Conservation (phyloP, 768 basidiomycete species). For the Sporobolomyces pararoseus region DNA sequence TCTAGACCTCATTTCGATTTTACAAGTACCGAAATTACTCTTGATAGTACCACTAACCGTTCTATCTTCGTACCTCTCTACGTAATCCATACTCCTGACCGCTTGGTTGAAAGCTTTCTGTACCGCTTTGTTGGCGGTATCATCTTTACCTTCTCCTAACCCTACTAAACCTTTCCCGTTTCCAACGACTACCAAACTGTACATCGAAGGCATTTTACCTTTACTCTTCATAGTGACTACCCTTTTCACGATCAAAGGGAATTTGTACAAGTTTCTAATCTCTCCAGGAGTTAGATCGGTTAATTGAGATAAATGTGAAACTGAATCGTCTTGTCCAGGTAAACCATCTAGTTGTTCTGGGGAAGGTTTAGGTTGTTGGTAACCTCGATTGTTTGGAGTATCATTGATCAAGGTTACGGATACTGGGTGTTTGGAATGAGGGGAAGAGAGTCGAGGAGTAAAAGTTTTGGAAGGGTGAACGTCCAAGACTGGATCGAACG, state of each 20-base stretch:
- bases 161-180: constrained; percentile 80
- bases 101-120: constrained; percentile 65
- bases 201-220: constrained; percentile 71
- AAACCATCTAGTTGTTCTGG: constrained; percentile 33
- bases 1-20: constrained; percentile 64
- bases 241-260: constrained; percentile 51
- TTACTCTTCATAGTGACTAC: constrained; percentile 90
- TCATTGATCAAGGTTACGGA: constrained; percentile 30
- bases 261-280: constrained; percentile 49
- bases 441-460: constrained; percentile 13
- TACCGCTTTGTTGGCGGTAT: constrained; percentile 55
- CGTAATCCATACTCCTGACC: constrained; percentile 81
- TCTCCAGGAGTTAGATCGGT: constrained; percentile 49
- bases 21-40: constrained; percentile 77
- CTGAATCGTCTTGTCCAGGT: constrained; percentile 39
- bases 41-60: constrained; percentile 92
- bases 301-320: constrained; percentile 36
- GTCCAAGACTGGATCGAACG: constrained; percentile 36
- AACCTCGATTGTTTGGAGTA: constrained; percentile 23
- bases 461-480: constrained; percentile 29
- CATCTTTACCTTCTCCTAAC: constrained; percentile 75
- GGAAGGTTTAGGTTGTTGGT: constrained; percentile 26
- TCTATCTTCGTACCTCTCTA: constrained; percentile 87
- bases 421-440: not conserved
- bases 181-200: constrained; percentile 68